Evolutionary conservation across 305 asterid species (phyloP).

Genomic region (Stenogyne calaminthoides): DNA sequence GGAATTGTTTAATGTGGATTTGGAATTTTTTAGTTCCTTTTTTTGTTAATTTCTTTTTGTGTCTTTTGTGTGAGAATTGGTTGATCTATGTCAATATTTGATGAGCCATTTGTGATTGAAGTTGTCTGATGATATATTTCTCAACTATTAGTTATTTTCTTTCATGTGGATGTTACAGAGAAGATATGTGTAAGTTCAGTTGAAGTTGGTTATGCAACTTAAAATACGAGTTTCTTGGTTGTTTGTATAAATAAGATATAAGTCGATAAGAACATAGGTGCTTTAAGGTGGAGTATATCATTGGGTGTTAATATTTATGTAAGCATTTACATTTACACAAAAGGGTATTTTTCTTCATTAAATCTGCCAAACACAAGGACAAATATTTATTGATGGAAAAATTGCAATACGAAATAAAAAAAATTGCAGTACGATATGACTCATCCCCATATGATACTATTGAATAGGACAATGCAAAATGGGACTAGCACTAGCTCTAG

Average conservation of each 20-base stretch:
- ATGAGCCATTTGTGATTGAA: not conserved
- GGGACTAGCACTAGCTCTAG: not conserved
- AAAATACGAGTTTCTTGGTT: not conserved
- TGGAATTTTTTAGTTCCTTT: not conserved
- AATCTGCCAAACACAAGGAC: not conserved
- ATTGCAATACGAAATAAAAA: too few species aligned
- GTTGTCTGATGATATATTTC: not conserved
- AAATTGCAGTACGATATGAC: too few species aligned
- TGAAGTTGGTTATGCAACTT: not conserved
- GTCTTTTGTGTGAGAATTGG: not conserved
- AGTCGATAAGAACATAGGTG: not conserved
- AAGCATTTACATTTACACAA: not conserved
- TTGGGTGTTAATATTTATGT: not conserved
- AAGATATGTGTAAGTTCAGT: slow-evolving; percentile 3
- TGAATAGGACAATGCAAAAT: not conserved
- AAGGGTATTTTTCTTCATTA: not conserved
- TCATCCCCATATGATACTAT: not conserved
- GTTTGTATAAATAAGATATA: not conserved
- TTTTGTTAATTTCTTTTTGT: not conserved
- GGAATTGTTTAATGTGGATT: slow-evolving; percentile 16
- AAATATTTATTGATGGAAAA: not conserved
- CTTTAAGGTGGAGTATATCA: not conserved
- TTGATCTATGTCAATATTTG: not conserved
- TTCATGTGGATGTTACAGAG: not conserved
- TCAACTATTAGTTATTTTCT: not conserved